phyloP scores from a whole-genome alignment of 495 filamentous ascomycete genomes.

The Aspergillus leporis region DNA sequence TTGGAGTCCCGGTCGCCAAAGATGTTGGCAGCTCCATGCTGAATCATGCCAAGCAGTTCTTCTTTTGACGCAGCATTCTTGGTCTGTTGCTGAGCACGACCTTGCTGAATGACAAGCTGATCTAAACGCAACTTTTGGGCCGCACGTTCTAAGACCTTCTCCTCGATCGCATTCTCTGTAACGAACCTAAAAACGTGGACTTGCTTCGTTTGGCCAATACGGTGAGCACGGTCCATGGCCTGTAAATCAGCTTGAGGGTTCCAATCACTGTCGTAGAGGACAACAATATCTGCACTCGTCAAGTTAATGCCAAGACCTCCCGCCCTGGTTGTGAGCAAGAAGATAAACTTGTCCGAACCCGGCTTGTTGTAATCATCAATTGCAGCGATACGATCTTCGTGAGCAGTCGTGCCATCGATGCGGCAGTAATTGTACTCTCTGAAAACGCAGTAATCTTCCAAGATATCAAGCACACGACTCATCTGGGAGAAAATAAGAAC shows the following conservation, averaged over 20 bases:
- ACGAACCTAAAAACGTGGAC: slow-evolving; percentile 95
- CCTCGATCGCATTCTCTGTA: slow-evolving; percentile 96
- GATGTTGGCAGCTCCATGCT: slow-evolving; percentile 93
- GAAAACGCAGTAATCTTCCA: slow-evolving; percentile 98
- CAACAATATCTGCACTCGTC: slow-evolving; percentile 92
- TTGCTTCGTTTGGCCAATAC: slow-evolving; percentile 98
- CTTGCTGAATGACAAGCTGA: slow-evolving; percentile 99
- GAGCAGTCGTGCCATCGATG: slow-evolving; percentile 95
- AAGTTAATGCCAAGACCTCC: slow-evolving; percentile 98
- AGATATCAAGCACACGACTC: slow-evolving; percentile 94
- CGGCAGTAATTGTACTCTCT: slow-evolving; percentile 93
- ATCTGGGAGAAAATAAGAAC: slow-evolving; percentile 99
- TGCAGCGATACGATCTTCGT: slow-evolving; percentile 95
- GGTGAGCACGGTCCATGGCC: slow-evolving; percentile 97
- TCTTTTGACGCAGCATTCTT: slow-evolving; percentile 92
- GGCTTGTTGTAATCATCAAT: slow-evolving; percentile 99
- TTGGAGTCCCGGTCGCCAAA: slow-evolving; percentile 69
- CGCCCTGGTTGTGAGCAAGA: slow-evolving; percentile 94
- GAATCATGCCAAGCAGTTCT: slow-evolving; percentile 95
- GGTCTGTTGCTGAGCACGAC: slow-evolving; percentile 86
- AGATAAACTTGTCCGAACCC: slow-evolving; percentile 94
- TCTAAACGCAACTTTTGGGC: slow-evolving; percentile 97
- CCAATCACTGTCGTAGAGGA: slow-evolving; percentile 99
- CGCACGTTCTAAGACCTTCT: slow-evolving; percentile 96
- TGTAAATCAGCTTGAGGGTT: slow-evolving; percentile 98